Base-by-base conservation (phyloP, 2,329 filamentous ascomycete genomes). In the Chrysoporthe deuterocubensis region DNA sequence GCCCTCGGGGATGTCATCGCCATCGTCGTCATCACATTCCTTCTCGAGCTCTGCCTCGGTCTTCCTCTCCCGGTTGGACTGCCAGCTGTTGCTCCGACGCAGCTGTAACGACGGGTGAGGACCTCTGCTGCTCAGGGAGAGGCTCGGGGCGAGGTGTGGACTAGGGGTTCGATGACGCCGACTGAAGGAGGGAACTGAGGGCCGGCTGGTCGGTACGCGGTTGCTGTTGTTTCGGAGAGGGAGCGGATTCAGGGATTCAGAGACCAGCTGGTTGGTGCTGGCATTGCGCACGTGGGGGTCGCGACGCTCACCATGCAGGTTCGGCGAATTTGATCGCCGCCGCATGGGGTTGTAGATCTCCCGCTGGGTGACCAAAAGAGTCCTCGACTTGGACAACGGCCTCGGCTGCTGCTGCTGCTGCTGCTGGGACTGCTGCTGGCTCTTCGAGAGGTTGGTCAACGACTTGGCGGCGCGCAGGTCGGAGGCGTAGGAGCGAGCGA, bases 1-100 rank as follows among this genome's bases (percentile, higher is more conserved):
- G 65, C 92, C 92, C 37, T 94, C 92, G 0, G 92, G 92, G 42
- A 96, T 90, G 67, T 92, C 88, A 74, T 94, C 91, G 65, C 88
- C 89, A 65, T 94, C 90, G 72, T 94, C 91, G 62, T 90, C 88
- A 72, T 93, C 89, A 70, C 86, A 94, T 75, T 95, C 92, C 65
- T 87, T 86, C 76, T 96, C 92, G 64, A 93, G 82, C 73, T 94
- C 88, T 69, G 89, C 80, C 0, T 87, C 83, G 0, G 90, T 88
- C 77, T 93, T 95, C 67, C 90, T 84, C 54, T 87, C 83, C 5
- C 82, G 80, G 57, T 82, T 86, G 0, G 89, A 85, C 76, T 93
- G 90, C 91, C 91, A 94, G 82, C 85, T 94, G 82, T 85, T 94
- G 77, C 89, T 87, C 80, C 88, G 81, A 62, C 85, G 81, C 5